Conservation (phyloP, 176 grass and related monocot genomes). For the Eragrostis nindensis region DNA sequence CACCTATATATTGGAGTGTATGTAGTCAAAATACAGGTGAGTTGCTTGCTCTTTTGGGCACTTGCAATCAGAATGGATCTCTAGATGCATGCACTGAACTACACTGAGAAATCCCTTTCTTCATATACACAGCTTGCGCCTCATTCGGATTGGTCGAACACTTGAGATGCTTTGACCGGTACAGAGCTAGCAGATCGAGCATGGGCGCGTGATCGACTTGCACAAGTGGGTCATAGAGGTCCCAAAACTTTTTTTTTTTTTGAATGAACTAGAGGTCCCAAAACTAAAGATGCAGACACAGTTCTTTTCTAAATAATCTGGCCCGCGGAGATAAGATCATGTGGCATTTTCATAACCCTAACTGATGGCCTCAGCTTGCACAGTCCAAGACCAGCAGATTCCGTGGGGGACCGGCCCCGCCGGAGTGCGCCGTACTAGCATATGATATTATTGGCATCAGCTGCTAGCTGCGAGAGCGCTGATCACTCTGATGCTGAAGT, state of each 20-base stretch:
- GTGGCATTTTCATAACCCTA: slow-evolving; percentile 51
- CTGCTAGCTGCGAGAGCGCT: background rate
- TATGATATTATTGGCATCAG: slow-evolving; percentile 32
- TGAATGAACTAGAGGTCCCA: no score
- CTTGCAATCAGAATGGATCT: slow-evolving; percentile 33
- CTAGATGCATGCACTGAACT: slow-evolving; percentile 35
- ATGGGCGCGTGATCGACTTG: slow-evolving; percentile 41
- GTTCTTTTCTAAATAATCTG: slow-evolving; percentile 20
- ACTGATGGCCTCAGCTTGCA: slow-evolving; percentile 9
- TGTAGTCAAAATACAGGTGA: slow-evolving; percentile 6
- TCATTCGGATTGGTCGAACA: slow-evolving; percentile 26
- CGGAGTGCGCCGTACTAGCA: slow-evolving; percentile 40
- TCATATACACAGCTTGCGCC: background rate
- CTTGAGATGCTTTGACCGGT: slow-evolving; percentile 41
- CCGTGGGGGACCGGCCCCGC: slow-evolving; percentile 42
- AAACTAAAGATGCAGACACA: slow-evolving; percentile 26
- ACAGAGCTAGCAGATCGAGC: slow-evolving; percentile 32
- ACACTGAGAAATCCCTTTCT: slow-evolving; percentile 16
- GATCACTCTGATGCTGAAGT: slow-evolving; percentile 20
- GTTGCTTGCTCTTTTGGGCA: background rate
- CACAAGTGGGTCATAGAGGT: slow-evolving; percentile 38
- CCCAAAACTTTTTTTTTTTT: no score
- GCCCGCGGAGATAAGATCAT: slow-evolving; percentile 39
- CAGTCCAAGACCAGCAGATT: slow-evolving; percentile 43
- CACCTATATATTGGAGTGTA: background rate